Base-by-base conservation (phyloP, 306 rosid species). In the Prunus padus region DNA sequence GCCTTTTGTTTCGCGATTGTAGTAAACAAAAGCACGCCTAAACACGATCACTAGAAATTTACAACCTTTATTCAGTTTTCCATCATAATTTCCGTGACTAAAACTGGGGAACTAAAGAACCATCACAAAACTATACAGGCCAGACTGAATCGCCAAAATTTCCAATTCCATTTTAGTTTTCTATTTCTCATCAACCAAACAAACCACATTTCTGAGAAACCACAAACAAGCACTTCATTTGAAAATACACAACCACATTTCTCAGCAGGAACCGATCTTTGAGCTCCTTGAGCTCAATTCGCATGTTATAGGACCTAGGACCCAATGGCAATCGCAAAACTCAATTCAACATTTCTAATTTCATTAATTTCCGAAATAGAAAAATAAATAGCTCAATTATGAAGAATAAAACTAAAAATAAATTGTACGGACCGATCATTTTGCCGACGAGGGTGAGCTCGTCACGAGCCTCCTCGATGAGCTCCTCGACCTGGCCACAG, bases 401-500 rank as follows among this genome's bases (percentile, higher is more conserved):
- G 3, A 12, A 60, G 54, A 68, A 19, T 0, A 62, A 55, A 11
- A 66, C 23, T 4, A 37, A 8, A 13, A 37, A 25, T 59, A 42
- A 4, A 42, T n/a, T 22, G 4, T 2, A 68, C 84, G 5, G 72
- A 95, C 97, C 96, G 82, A 89, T 89, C 93, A 95, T 85, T 69
- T 86, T 73, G 54, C 77, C 84, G 57, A 92, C 87, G 76, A 90
- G 97, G 20, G 79, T 88, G 86, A 96, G 97, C 77, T 90, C 98
- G 71, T 96, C 99, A 16, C 74, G 85, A 16, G 98, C 99, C 73
- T 96, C 98, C 73, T 96, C 98, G 71, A 96, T 92, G 77, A 96
- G 98, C 77, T 96, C 98, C 86, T 96, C 97, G 26, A 96, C 93
- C 87, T 92, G 97, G 30, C 98, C 97, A 71, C 96, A 96, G 10